These are phyloP conservation scores for Globisporangium iwayamae DNA, from an alignment of 352 stramenopile species.

Conservation along the genomic window DNA sequence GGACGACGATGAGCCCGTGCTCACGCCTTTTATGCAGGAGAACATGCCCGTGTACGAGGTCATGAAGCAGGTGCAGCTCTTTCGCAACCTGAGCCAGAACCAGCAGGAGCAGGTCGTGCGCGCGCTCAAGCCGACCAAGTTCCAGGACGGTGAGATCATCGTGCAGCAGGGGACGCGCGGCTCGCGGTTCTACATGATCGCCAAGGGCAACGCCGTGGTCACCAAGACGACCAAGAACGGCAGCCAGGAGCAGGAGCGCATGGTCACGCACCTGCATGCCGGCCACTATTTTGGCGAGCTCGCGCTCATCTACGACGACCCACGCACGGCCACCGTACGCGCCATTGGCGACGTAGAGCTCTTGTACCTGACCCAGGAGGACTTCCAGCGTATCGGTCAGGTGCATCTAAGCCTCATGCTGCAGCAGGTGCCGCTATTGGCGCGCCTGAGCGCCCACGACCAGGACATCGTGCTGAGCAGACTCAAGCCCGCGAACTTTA, in stretches of 20 bases:
- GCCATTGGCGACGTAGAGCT: conserved; percentile 78
- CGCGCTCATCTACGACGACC: conserved; percentile 90
- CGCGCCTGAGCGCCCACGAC: conserved; percentile 61
- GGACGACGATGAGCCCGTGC: conserved; percentile 52
- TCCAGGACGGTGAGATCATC: conserved; percentile 79
- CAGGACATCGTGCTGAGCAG: conserved; percentile 82
- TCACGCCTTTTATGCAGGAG: conserved; percentile 74
- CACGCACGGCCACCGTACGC: conserved; percentile 75
- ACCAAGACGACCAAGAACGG: conserved; percentile 59
- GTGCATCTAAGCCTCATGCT: conserved; percentile 87
- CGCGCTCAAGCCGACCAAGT: conserved; percentile 81
- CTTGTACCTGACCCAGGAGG: conserved; percentile 81
- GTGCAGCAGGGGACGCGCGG: conserved; percentile 83
- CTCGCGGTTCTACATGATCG: conserved; percentile 89
- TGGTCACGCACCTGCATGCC: conserved; percentile 87
- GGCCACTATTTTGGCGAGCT: conserved; percentile 93
- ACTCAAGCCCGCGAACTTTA: conserved; percentile 81
- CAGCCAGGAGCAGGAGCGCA: conserved; percentile 60
- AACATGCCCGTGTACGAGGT: conserved; percentile 88
- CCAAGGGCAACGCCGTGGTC: conserved; percentile 82
- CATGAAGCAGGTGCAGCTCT: conserved; percentile 86
- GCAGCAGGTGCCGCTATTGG: conserved; percentile 79
- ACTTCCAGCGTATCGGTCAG: conserved; percentile 85
- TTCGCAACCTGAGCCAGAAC: conserved; percentile 82
- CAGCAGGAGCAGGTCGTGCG: conserved; percentile 87